Evolutionary conservation across 1,284 basidiomycete genomes (phyloP), one percentile per base, ranked within the genome.

Genomic region (Inonotus obliquus): DNA sequence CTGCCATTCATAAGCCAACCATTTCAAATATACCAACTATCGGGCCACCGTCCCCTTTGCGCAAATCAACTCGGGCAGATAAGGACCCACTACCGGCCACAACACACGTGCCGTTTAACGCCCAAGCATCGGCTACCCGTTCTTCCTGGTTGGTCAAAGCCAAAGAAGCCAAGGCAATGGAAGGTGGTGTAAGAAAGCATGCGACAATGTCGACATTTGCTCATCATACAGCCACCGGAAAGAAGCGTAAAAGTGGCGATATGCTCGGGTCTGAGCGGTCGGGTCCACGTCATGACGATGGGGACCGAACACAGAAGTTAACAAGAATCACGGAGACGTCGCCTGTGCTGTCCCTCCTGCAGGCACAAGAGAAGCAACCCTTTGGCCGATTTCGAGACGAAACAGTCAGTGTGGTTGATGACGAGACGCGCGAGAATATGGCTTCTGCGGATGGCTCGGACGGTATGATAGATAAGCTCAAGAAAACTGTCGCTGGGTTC

Each of bases 61-160:
- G 84, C 37, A 91, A 90, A 71, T 89, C 86, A 0, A 79, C 81
- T 63, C 82, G 82, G 32, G 67, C 75, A 17, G 68, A 74, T 25
- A 76, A 78, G 32, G 86, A 87, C 45, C 72, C 77, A 27, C 62
- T n/a, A n/a, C n/a, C 72, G 9, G 73, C 76, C 2, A 48, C 64
- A 21, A 64, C 54, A 19, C 64, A 63, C 17, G 70, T 72, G 29
- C 35, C 45, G 17, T 23, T 58, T 2, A 78, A 80, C 1, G 79
- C 79, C 54, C 79, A 81, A 5, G 73, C 75, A 49, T 75, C 75
- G 7, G 65, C 73, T 19, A 76, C 74, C 11, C 82, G 89, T 27
- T 85, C 87, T 13, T 92, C 89, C 0, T 91, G 90, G 89, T 71
- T 92, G 60, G 83, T 81, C 70, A 89, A 88, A 67, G 87, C 85